These are phyloP conservation scores for Phytophthora citrophthora DNA, from an alignment of 352 stramenopile species.

Conservation along the genomic window DNA sequence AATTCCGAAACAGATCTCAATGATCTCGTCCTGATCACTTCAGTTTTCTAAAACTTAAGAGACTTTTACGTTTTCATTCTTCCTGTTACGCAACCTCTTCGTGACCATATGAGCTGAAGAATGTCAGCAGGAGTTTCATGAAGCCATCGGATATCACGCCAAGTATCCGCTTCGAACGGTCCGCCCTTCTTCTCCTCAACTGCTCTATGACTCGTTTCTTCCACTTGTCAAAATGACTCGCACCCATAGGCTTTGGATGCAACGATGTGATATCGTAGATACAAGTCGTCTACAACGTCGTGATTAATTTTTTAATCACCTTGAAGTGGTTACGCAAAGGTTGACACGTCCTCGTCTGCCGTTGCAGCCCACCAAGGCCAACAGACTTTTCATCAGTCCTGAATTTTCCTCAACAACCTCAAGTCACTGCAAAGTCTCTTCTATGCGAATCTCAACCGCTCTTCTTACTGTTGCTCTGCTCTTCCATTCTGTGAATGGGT, in stretches of 20 bases:
- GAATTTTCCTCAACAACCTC: background rate
- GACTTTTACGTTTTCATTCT: too few species aligned
- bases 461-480: background rate
- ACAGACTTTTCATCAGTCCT: slow-evolving; percentile 1
- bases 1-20: slow-evolving; percentile 54
- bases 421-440: background rate
- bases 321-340: too few species aligned
- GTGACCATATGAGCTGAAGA: too few species aligned
- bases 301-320: background rate
- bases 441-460: slow-evolving; percentile 3
- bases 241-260: too few species aligned
- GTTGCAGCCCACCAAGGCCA: too few species aligned
- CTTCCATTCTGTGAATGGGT: slow-evolving; percentile 1
- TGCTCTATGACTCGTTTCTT: too few species aligned
- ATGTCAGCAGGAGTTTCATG: too few species aligned
- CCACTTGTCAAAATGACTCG: too few species aligned
- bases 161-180: background rate
- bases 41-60: too few species aligned
- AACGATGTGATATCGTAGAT: background rate
- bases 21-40: slow-evolving; percentile 38
- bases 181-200: background rate
- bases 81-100: too few species aligned
- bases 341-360: too few species aligned
- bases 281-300: background rate
- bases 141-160: too few species aligned